Conservation (phyloP, 1,284 basidiomycete species). For the Trichosporon inkin region DNA sequence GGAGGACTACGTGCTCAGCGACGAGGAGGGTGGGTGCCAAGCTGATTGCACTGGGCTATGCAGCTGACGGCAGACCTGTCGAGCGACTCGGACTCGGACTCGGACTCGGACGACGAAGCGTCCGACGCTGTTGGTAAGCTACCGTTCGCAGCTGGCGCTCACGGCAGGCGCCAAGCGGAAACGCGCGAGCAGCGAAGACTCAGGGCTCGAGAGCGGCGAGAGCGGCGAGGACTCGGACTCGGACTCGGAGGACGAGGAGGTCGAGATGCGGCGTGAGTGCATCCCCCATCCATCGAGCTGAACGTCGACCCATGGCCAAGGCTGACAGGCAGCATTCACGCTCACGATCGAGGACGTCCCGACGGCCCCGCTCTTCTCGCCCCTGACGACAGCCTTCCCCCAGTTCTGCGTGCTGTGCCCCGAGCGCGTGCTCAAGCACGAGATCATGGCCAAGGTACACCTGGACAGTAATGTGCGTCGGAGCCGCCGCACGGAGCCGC, state of each 20-base stretch:
- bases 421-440: slow-evolving; percentile 65
- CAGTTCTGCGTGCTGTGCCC: slow-evolving; percentile 69
- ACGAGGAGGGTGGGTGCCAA: slow-evolving; percentile 31
- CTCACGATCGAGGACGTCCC: slow-evolving; percentile 62
- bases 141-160: background rate
- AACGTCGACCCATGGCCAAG: background rate
- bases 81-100: slow-evolving; percentile 11
- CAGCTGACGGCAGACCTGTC: slow-evolving; percentile 15
- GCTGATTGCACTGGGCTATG: background rate
- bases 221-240: slow-evolving; percentile 11
- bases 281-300: too few relatives aligned
- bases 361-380: slow-evolving; percentile 55
- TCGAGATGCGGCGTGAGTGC: slow-evolving; percentile 18
- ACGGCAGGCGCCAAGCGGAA: slow-evolving; percentile 12
- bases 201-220: background rate
- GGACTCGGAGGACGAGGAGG: background rate
- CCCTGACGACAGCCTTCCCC: slow-evolving; percentile 48
- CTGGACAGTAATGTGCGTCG: slow-evolving; percentile 64
- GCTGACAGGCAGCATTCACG: slow-evolving; percentile 41
- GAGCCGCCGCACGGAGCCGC: too few relatives aligned
- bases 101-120: slow-evolving; percentile 11
- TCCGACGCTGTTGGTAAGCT: slow-evolving; percentile 2
- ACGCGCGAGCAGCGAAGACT: slow-evolving; percentile 8
- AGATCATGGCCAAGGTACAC: slow-evolving; percentile 61
- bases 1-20: slow-evolving; percentile 50